Base-by-base conservation (phyloP, 306 rosid species). In the Medicago arabica region DNA sequence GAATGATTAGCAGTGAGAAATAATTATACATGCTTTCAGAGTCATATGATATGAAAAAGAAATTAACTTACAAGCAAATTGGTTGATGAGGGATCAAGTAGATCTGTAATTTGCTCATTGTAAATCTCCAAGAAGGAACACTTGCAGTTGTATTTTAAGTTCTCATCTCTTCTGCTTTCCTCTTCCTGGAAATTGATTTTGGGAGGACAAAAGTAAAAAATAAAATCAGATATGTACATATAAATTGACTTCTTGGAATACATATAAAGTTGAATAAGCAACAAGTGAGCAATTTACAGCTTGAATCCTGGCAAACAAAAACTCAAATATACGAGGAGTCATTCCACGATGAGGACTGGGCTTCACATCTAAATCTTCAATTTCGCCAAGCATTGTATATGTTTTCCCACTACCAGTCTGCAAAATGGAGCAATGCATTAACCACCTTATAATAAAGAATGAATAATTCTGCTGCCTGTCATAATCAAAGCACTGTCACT, bases 341-440 rank as follows among this genome's bases (percentile, higher is more conserved):
- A 95, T 92, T 85, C 99, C 99, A 31, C 99, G 97, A 44, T 88
- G 82, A 34, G 86, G 87, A 85, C 97, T 89, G 36, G 97, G 99
- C 87, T 84, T 92, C 85, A 85, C 83, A 84, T 92, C 97, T 78
- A 95, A 83, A 82, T 90, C 91, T 9, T 88, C 97, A 81, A 89
- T 92, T 71, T 95, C 97, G 68, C 99, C 99, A 7, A 95, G 99
- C 99, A 95, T 95, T 67, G 99, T 95, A 74, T 90, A 83, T 66
- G 99, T 95, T 89, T 95, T 95, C 64, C 99, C 99, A 67, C 99
- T 95, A 82, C 99, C 99, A 51, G 99, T 95, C 99, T 95, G 86
- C 90, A 86, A 50, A 85, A 67, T 43, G 40, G 81, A 82, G 69
- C 54, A 17, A 75, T 39, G 39, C 71, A 40, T 68, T 70, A 34